Conservation (phyloP, 176 grass and related monocot genomes). For the Lolium perenne region DNA sequence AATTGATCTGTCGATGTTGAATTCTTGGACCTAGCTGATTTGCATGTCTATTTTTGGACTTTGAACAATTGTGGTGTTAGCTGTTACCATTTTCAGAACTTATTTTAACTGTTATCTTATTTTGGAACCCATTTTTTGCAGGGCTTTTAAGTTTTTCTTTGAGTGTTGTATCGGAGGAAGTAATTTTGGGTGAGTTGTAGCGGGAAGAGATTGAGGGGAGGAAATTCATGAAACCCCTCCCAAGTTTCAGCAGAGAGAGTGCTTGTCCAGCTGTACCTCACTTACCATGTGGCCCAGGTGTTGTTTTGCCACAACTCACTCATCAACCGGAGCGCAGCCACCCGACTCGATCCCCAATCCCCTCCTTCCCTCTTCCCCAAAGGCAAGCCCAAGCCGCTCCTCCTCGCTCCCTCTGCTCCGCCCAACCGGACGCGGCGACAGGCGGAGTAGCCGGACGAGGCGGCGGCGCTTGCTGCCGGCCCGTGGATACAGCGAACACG, state of each 20-base stretch:
- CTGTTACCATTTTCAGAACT: background rate
- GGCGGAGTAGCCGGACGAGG: constrained; percentile 5
- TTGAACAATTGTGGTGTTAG: background rate
- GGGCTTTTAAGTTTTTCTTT: background rate
- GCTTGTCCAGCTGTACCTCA: constrained; percentile 25
- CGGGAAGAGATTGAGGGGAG: background rate
- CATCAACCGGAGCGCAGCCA: constrained; percentile 29
- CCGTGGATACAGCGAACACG: background rate
- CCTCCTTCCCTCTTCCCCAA: background rate
- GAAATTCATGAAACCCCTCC: background rate
- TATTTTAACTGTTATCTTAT: background rate
- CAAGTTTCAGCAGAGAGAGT: background rate
- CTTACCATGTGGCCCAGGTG: constrained; percentile 27
- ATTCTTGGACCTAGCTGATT: background rate
- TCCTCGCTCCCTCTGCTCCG: background rate
- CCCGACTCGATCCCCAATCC: constrained; percentile 29
- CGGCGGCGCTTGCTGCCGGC: background rate
- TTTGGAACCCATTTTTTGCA: background rate
- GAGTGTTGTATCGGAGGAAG: background rate
- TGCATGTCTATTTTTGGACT: background rate
- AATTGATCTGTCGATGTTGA: background rate
- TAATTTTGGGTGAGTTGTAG: background rate
- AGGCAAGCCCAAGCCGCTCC: background rate
- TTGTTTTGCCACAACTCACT: constrained; percentile 2
- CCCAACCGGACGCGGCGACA: background rate